Evolutionary conservation across 768 basidiomycete species (phyloP).

Genomic region (Termitomyces sp.): DNA sequence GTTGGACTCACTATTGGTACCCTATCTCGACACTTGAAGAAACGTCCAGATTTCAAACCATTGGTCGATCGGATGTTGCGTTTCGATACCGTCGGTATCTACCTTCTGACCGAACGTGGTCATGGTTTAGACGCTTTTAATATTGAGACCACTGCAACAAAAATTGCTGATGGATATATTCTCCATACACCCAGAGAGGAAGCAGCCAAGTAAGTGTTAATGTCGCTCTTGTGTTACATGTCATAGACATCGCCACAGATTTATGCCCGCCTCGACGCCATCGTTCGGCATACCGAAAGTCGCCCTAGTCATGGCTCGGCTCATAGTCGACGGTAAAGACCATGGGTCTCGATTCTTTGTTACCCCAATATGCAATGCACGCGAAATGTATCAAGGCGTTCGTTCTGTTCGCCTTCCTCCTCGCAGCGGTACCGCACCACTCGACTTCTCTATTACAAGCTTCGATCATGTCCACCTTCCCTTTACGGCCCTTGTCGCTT

Average conservation of each 20-base stretch:
- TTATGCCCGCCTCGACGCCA: slow-evolving; percentile 56
- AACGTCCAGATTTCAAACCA: slow-evolving; percentile 43
- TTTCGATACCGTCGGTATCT: slow-evolving; percentile 49
- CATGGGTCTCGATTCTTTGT: slow-evolving; percentile 49
- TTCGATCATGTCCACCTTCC: slow-evolving; percentile 52
- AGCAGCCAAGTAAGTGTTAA: slow-evolving; percentile 45
- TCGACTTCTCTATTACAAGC: slow-evolving; percentile 52
- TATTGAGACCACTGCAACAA: slow-evolving; percentile 56
- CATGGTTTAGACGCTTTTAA: slow-evolving; percentile 60
- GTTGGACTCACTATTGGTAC: slow-evolving; percentile 51
- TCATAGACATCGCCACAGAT: slow-evolving; percentile 27
- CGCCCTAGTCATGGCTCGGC: slow-evolving; percentile 50
- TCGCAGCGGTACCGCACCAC: slow-evolving; percentile 46
- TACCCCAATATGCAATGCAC: slow-evolving; percentile 48
- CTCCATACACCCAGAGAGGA: slow-evolving; percentile 53
- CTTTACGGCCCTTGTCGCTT: slow-evolving; percentile 40
- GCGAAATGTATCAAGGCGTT: slow-evolving; percentile 49
- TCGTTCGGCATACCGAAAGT: slow-evolving; percentile 48
- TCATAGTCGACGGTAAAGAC: slow-evolving; percentile 46
- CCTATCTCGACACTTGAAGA: slow-evolving; percentile 41
- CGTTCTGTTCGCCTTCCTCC: slow-evolving; percentile 43
- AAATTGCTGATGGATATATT: slow-evolving; percentile 42
- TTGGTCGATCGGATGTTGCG: slow-evolving; percentile 44
- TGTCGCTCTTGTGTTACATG: slow-evolving; percentile 1
- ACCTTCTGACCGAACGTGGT: slow-evolving; percentile 49